Evolutionary conservation across 257 asterid species (phyloP), one percentile per base, ranked within the genome.

Genomic region (Paraleonurus japonicus): DNA sequence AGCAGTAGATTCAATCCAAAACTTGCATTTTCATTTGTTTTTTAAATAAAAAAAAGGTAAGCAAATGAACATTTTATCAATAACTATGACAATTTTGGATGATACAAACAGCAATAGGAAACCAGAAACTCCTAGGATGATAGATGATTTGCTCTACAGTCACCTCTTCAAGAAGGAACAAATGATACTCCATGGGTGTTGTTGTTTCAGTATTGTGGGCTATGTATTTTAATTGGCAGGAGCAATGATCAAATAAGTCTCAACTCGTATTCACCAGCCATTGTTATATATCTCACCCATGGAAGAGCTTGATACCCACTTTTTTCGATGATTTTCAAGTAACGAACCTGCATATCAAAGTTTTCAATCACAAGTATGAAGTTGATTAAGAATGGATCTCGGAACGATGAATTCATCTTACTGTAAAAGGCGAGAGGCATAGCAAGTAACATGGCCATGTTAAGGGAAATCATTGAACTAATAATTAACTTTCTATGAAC

Each of bases 291-390:
- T 81, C 95, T 86, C 83, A 87, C 96, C 96, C 96, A 89, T 15
- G 96, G 97, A 39, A 91, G 95, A 78, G 95, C 90, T 75, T 87
- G 96, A 69, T 91, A 91, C 51, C 96, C 97, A 76, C 97, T 89
- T 81, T 91, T 91, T 78, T 91, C 97, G 37, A 91, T 91, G 67
- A 91, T 89, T 81, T 91, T 91, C 83, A 91, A 80, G 85, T 91
- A 89, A 16, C 95, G 95, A 67, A 89, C 92, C 96, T 91, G 62
- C 73, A 67, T 47, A 73, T 28, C 61, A 39, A 32, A 67, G 50
- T 69, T 53, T n/a, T 17, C 60, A 12, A 39, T 6, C 16, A 28
- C 47, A 11, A 68, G 20, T 3, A 4, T 15, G 11, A 51, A 57
- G 22, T 37, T 51, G 26, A 51, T 13, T 13, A 47, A 43, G 20